Evolutionary conservation across 2,329 filamentous ascomycete species (phyloP).

Genomic region (Fusarium musae): DNA sequence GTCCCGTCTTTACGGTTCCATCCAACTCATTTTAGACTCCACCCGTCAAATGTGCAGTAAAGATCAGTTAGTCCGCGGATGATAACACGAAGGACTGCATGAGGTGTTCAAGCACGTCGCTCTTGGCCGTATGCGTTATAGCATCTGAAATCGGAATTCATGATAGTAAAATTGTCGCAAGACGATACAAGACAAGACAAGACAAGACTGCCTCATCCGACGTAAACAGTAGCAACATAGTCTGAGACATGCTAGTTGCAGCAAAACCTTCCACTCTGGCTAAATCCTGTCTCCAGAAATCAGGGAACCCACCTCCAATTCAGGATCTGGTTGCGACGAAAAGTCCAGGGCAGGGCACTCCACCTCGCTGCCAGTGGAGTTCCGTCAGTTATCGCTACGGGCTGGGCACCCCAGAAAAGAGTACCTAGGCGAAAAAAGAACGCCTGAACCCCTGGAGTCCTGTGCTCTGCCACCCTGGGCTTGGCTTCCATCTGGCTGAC

Average conservation of each 20-base stretch:
- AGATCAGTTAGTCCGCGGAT: not conserved
- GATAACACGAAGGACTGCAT: slow-evolving; percentile 14
- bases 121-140: slow-evolving; percentile 7
- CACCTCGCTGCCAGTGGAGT: not conserved
- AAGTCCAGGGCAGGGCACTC: not conserved
- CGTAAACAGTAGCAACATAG: slow-evolving; percentile 10
- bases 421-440: slow-evolving; percentile 15
- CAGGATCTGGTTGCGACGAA: slow-evolving; percentile 19
- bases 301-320: slow-evolving; percentile 19
- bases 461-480: slow-evolving; percentile 29
- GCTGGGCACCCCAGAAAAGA: slow-evolving; percentile 17
- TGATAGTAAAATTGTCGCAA: not conserved
- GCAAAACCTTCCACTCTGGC: not conserved
- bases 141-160: not conserved
- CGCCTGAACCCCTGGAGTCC: slow-evolving; percentile 29
- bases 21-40: not conserved
- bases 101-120: not conserved
- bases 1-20: slow-evolving; percentile 29
- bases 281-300: not conserved
- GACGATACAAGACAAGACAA: slow-evolving; percentile 18
- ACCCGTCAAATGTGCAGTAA: slow-evolving; percentile 15
- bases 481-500: not conserved
- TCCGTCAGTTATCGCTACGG: slow-evolving; percentile 7
- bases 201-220: slow-evolving; percentile 12
- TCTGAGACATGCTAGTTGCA: slow-evolving; percentile 32